Evolutionary conservation across 2,329 filamentous ascomycete species (phyloP), one percentile per base, ranked within the genome.

Genomic region (Colletotrichum eremochloae): DNA sequence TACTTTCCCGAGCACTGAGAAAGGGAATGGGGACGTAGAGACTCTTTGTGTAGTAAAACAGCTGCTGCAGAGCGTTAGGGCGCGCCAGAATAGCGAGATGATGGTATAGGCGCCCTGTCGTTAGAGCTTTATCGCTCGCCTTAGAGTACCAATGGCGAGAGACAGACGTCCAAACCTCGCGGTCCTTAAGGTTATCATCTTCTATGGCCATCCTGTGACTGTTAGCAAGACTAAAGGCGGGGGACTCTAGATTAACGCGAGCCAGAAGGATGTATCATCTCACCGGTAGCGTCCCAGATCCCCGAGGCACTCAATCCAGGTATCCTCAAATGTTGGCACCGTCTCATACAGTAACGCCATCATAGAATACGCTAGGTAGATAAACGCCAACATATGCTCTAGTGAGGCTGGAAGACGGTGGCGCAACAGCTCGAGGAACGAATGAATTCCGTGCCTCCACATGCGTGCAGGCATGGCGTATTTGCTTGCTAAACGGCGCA

Each of bases 381-480:
- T 94, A 68, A 97, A 98, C 0, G 91, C 91, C 0, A 97, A 84
- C 95, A 98, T 98, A 67, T 97, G 93, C 62, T 98, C 95, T n/a
- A n/a, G n/a, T n/a, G n/a, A n/a, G n/a, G n/a, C 87, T 0, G 95
- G 96, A 0, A 97, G 83, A 2, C 91, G 88, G 74, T 94, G 90
- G 0, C 94, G 86, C 0, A 97, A 81, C 0, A 97, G 80, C 75
- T 97, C 94, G 0, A 97, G 85, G 69, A 96, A 96, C 0, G 90
- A 91, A 78, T 97, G 94, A 4, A 98, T 98, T 0, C 94, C 96
- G 76, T 97, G 94, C 0, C 94, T 88, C 96, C 96, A 98, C 93
- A 98, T 96, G 0, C 96, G 86, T 0, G 94, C 94, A 0, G 95
- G 95, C 94, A 98, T 98, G 0, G 91, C 91, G 76, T 97, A 97